phyloP scores from a whole-genome alignment of 352 stramenopile genomes.

The Pythium brachiatum region DNA sequence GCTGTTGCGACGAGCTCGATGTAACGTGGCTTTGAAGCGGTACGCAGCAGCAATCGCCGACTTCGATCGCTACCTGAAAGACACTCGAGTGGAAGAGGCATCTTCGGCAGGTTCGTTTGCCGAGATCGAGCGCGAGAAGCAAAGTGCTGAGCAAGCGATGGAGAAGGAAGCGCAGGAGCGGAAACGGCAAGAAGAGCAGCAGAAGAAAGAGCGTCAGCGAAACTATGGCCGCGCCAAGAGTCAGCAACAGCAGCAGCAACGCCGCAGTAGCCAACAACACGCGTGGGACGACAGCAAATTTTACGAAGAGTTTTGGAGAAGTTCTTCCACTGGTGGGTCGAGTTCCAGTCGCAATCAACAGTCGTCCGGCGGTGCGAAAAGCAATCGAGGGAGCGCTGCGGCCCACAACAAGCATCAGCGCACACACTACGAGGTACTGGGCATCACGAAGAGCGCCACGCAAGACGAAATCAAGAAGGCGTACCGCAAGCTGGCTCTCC shows the following conservation, averaged over 20 bases:
- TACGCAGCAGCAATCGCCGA: conserved; percentile 63
- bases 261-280: conserved; percentile 32
- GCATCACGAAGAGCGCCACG: conserved; percentile 51
- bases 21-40: conserved; percentile 56
- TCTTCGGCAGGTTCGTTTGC: conserved; percentile 8
- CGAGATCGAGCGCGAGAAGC: conserved; percentile 48
- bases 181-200: conserved; percentile 42
- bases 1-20: conserved; percentile 66
- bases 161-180: conserved; percentile 47
- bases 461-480: conserved; percentile 84
- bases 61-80: conserved; percentile 69
- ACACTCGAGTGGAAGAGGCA: conserved; percentile 29
- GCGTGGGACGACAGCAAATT: conserved; percentile 52
- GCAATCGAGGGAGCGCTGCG: not conserved
- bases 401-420: conserved; percentile 23
- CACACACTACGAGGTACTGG: conserved; percentile 83
- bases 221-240: conserved; percentile 21
- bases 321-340: conserved; percentile 18
- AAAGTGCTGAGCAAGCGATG: conserved; percentile 46
- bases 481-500: conserved; percentile 86
- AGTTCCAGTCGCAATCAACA: conserved; percentile 19
- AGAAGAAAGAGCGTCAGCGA: conserved; percentile 29
- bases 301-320: conserved; percentile 45
- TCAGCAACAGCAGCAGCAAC: conserved; percentile 38
- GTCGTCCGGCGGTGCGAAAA: conserved; percentile 17